phyloP scores from a whole-genome alignment of 1,284 basidiomycete genomes.

The Pterula multifida region DNA sequence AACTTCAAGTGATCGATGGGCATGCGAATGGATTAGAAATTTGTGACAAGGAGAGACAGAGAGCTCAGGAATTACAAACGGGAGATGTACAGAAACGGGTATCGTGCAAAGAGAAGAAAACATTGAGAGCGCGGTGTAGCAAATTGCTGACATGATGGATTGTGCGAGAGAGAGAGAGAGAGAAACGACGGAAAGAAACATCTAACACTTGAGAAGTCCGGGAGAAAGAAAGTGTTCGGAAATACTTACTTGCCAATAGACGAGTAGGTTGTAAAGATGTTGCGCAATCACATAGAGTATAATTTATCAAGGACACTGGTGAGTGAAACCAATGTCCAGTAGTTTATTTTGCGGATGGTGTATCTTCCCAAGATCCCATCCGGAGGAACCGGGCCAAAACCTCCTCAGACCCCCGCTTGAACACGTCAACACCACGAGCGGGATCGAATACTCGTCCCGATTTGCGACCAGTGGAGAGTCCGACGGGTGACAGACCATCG shows the following conservation, averaged over 20 bases:
- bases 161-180: background rate
- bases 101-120: background rate
- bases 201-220: background rate
- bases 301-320: background rate
- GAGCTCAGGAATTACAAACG: too few relatives aligned
- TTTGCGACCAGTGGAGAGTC: slow-evolving; percentile 16
- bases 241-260: too few relatives aligned
- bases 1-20: too few relatives aligned
- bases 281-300: background rate
- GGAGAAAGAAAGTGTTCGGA: too few relatives aligned
- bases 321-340: background rate
- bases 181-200: background rate
- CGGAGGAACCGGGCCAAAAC: slow-evolving; percentile 69
- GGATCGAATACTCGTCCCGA: slow-evolving; percentile 64
- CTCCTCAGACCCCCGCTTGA: slow-evolving; percentile 75
- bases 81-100: background rate
- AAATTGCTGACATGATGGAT: background rate
- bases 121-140: background rate
- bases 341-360: background rate
- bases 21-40: too few relatives aligned
- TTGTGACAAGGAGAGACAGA: too few relatives aligned
- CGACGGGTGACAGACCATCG: slow-evolving; percentile 16
- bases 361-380: slow-evolving; percentile 51
- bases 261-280: background rate
- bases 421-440: slow-evolving; percentile 64